Evolutionary conservation across 2,329 filamentous ascomycete genomes (phyloP), one percentile per base, ranked within the genome.

Genomic region (Plenodomus biglobosus): DNA sequence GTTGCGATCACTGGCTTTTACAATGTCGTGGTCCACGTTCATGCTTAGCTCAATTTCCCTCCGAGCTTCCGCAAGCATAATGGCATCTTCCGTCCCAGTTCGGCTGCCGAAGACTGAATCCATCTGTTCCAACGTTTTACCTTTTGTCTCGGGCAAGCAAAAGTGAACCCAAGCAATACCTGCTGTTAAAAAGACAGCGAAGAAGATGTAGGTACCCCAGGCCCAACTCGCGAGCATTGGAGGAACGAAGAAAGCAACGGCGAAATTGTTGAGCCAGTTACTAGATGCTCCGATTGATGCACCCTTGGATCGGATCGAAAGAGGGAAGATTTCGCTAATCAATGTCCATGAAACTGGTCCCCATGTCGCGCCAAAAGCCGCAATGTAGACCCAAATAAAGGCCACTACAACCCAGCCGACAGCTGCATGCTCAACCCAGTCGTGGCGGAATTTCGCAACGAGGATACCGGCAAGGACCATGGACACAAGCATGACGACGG

Each of bases 221-320:
- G 58, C 57, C 61, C 69, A 66, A 10, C 51, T 45, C 20, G 56
- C 57, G 5, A 73, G 56, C 69, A 73, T 72, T 8, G 61, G 56
- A 7, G 68, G 68, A 18, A 65, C 65, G 43, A 61, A 62, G 46
- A 71, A 62, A 5, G 62, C 68, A 21, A 75, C 68, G 22, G 68
- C 67, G 43, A 75, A 75, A 47, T 75, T 73, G 42, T 65, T 66
- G 21, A 66, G 48, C 71, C 71, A 74, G 44, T 69, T 74, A 8
- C 59, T 62, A 3, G 68, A 71, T 2, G 69, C 68, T 17, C 64
- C 65, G 36, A 73, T 66, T 2, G 66, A 66, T 24, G 62, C 64
- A 41, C 67, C 70, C 51, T 72, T 71, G 21, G 69, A 65, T n/a
- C 70, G 68, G 32, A 69, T 69, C 8, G 61, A 65, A 17, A 71